phyloP scores from a whole-genome alignment of 495 filamentous ascomycete species.

The Rusavskia elegans region DNA sequence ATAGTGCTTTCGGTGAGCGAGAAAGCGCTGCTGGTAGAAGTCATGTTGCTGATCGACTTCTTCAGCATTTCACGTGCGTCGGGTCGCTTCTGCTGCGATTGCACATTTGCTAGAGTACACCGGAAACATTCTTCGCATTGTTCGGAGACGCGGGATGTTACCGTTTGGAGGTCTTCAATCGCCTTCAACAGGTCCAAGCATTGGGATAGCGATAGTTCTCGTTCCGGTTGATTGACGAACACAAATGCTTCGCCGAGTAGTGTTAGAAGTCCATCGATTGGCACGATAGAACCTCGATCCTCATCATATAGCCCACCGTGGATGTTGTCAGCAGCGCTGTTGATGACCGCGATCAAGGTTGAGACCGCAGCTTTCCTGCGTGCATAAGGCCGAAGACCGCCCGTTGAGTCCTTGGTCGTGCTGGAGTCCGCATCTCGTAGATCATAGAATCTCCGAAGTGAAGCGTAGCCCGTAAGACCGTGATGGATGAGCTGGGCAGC shows the following conservation, averaged over 20 bases:
- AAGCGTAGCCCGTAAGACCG: conserved; percentile 81
- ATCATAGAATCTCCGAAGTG: conserved; percentile 73
- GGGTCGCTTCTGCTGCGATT: conserved; percentile 28
- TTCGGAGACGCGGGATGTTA: conserved; percentile 49
- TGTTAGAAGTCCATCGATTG: conserved; percentile 69
- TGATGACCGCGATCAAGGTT: conserved; percentile 61
- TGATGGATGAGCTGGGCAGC: conserved; percentile 66
- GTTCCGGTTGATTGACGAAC: conserved; percentile 44
- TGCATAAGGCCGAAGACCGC: conserved; percentile 28
- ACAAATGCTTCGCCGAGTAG: conserved; percentile 69
- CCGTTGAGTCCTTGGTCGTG: conserved; percentile 23
- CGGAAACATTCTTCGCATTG: conserved; percentile 56
- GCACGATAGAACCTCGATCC: conserved; percentile 58
- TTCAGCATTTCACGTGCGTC: conserved; percentile 49
- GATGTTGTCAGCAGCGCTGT: conserved; percentile 74
- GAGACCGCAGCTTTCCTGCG: conserved; percentile 51
- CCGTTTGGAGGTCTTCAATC: conserved; percentile 68
- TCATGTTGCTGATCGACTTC: conserved; percentile 45
- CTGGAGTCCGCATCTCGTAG: conserved; percentile 51
- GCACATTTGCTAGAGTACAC: conserved; percentile 28
- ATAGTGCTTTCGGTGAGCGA: conserved; percentile 60
- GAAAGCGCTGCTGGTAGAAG: conserved; percentile 37
- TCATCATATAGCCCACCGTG: conserved; percentile 76
- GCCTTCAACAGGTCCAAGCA: conserved; percentile 63
- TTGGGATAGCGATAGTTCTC: conserved; percentile 42